Base-by-base conservation (phyloP, 108 stramenopile species). In the Fragilaria radians region DNA sequence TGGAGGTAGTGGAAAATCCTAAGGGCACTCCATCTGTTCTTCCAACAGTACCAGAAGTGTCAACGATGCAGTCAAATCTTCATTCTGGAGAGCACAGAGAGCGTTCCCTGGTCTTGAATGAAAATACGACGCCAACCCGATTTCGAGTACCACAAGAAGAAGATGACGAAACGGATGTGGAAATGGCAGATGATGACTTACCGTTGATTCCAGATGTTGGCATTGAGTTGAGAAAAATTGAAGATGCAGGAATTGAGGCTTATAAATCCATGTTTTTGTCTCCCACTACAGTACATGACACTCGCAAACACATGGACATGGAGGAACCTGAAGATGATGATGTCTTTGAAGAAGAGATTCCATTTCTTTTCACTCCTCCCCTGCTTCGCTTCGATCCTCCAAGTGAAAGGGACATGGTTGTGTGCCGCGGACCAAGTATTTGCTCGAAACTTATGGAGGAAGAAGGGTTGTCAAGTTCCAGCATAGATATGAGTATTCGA, bases 401-500 rank as follows among this genome's bases (percentile, higher is more conserved):
- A 46, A 65, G 27, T 29, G 34, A 57, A 26, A 52, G 73, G 24
- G 68, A 56, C 30, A 56, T 23, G 54, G 28, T 14, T 28, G 27
- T 5, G 5, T 14, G n/a, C 9, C 29, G 28, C 54, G 9, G 18
- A 24, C 32, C 46, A 2, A 61, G 71, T 50, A 58, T 67, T 33
- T 58, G 61, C 30, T 57, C 28, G n/a, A 48, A 18, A 47, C 70
- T 65, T 65, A 65, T 62, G 52, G 63, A 52, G 24, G 65, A 51
- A 60, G 52, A 3, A 51, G 49, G 50, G 7, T 9, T 58, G 36
- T 25, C 71, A 32, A 59, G 65, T 19, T 78, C 83, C 30, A 76
- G 76, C 28, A 68, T 73, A 42, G 90, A 88, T 61, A 79, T 70
- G 63, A 85, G 90, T 18, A 24, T 80, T 22, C 80, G 83, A 27